Evolutionary conservation across 306 rosid genomes (phyloP).

Genomic region (Urtica urens): DNA sequence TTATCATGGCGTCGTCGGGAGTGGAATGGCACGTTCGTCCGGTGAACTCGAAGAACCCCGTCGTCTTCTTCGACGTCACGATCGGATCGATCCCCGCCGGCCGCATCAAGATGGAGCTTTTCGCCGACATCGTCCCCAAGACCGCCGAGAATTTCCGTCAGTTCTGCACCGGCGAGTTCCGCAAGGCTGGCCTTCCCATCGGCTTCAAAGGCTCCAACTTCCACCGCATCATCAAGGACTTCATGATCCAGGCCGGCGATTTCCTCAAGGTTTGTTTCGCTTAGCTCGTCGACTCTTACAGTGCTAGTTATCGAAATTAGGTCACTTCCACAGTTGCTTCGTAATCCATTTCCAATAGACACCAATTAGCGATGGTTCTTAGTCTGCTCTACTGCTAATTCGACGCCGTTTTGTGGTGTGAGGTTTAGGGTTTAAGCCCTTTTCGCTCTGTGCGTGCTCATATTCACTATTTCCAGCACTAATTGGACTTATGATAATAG

Average conservation of each 20-base stretch:
- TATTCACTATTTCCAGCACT: too few species aligned
- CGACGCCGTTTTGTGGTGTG: too few species aligned
- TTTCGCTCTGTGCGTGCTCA: too few species aligned
- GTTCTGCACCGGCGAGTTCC: conserved; percentile 94
- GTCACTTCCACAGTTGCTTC: background rate
- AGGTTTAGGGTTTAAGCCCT: too few species aligned
- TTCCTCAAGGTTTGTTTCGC: conserved; percentile 77
- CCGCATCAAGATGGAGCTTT: conserved; percentile 98
- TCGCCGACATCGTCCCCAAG: conserved; percentile 87
- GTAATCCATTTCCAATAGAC: too few species aligned
- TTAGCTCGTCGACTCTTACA: background rate
- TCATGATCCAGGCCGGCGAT: conserved; percentile 97
- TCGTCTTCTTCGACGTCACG: conserved; percentile 92
- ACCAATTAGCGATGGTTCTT: too few species aligned
- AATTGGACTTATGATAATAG: too few species aligned
- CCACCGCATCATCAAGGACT: conserved; percentile 96
- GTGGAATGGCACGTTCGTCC: conserved; percentile 98
- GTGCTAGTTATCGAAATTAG: too few species aligned
- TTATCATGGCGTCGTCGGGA: conserved; percentile 29
- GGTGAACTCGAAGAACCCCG: conserved; percentile 91
- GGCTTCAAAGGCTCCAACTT: conserved; percentile 93
- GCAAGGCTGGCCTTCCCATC: conserved; percentile 90
- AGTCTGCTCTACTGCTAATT: too few species aligned
- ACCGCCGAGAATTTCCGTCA: conserved; percentile 96
- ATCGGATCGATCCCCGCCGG: conserved; percentile 97